Evolutionary conservation across 2,329 filamentous ascomycete species (phyloP), one percentile per base, ranked within the genome.

Genomic region (Myriosclerotinia scirpicola): DNA sequence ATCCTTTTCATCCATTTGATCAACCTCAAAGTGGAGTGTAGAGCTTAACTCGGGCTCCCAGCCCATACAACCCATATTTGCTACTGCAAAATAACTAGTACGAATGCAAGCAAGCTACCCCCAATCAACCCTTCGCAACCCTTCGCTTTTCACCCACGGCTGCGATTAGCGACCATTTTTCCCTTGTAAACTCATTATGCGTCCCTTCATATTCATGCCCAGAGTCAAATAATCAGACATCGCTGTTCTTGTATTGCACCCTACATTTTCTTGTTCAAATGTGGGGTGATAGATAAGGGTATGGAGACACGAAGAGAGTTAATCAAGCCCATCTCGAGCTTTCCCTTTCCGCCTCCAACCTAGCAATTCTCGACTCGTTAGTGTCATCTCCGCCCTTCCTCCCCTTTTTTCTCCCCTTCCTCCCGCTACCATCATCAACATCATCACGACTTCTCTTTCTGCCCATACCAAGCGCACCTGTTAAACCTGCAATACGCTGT

Each of bases 321-420:
- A 36, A 50, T 26, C 48, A 66, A 36, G 44, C 70, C 78, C 78
- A 79, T 68, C 78, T 71, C 15, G 71, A 76, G 54, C 69, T 80
- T 73, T 89, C 86, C 69, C 87, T 80, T 76, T 90, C 87, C 40
- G 80, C 82, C 76, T 89, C 87, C 54, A 85, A 77, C 68, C 85
- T 78, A 58, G 73, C 71, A 40, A 77, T 73, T 48, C 78, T 74
- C 26, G 71, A 75, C 67, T 77, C 75, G 26, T 77, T 74, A 52
- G 68, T 71, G 30, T 70, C 73, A 12, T 65, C 71, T 44, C 68
- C 71, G 20, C 69, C 67, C 50, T 74, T 66, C 11, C 73, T 58
- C 20, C 72, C 66, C 59, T 73, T 81, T 81, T 77, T 87, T 80
- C 72, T 82, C 78, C 64, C 83, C 81, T 63, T 82, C 75, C 48